Base-by-base conservation (phyloP, 2,329 filamentous ascomycete species). In the Penicillium sp. region DNA sequence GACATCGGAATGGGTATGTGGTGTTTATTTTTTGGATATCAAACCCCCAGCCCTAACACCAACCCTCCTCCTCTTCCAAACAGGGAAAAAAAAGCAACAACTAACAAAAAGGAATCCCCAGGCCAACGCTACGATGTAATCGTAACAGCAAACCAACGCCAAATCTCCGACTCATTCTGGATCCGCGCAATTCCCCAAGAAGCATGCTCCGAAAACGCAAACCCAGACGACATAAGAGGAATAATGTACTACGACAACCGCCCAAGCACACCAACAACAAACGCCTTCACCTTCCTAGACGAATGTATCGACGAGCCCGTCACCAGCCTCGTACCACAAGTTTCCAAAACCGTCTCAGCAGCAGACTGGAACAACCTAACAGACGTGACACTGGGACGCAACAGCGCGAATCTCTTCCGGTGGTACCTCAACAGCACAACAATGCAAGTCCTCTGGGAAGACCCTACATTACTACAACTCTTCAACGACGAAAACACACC, bases 181-280 rank as follows among this genome's bases (percentile, higher is more conserved):
- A 73, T 85, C 54, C 76, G 82, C 0, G 76, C 78, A 3, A 75
- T 78, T 4, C 78, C 78, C 0, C 75, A 81, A 60, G 47, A 61
- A 0, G 69, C 69, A 2, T 84, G 81, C 63, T 76, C 73, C 0
- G 66, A 70, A 3, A 81, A 79, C 42, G 67, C 66, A 27, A 78
- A 70, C 33, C 54, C 68, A 0, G 69, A 76, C 46, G 77, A 81
- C 60, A 81, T 83, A 62, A 77, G 70, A 46, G 83, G 81, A 2
- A 81, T 85, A 43, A 63, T 85, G 5, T 76, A 76, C 58, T 80
- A 80, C 48, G 58, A 56, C 6, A 53, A 59, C 27, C 48, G 47
- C 2, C 60, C 56, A 7, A 12, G 31, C 8, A 58, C 52, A 29
- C 66, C 69, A 6, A 62, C 54, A 6, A 72, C 69, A 13, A 61